phyloP scores from a whole-genome alignment of 495 filamentous ascomycete genomes.

The Mytilinidion resinicola region DNA sequence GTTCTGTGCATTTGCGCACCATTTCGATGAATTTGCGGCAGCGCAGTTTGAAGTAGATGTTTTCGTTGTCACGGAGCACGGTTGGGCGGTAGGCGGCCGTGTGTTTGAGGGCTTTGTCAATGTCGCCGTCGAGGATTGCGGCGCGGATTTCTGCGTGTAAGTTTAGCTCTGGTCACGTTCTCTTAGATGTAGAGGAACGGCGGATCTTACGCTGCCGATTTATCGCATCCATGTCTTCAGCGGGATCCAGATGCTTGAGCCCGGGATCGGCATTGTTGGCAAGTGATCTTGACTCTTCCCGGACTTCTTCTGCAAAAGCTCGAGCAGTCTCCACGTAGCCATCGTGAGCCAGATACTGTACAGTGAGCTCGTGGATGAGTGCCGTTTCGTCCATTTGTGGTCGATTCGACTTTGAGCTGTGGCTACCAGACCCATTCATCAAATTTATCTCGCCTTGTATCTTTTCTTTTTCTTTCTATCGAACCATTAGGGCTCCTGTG shows the following conservation, averaged over 20 bases:
- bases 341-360: constrained; percentile 89
- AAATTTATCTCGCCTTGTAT: constrained; percentile 51
- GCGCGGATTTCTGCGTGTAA: constrained; percentile 63
- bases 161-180: background rate
- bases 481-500: constrained; percentile 25
- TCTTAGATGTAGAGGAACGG: background rate
- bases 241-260: constrained; percentile 60
- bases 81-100: constrained; percentile 72
- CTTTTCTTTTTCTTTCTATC: constrained; percentile 55
- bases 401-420: constrained; percentile 28
- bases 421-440: constrained; percentile 38
- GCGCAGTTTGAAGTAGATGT: constrained; percentile 83
- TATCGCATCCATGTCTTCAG: constrained; percentile 81
- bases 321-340: constrained; percentile 93
- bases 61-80: constrained; percentile 76
- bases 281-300: constrained; percentile 60
- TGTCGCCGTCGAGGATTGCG: constrained; percentile 86
- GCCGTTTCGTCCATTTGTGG: constrained; percentile 36
- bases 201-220: constrained; percentile 70
- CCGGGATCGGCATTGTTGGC: constrained; percentile 45
- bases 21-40: constrained; percentile 95
- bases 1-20: constrained; percentile 74
- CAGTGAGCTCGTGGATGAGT: constrained; percentile 66
- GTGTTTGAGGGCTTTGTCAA: constrained; percentile 80
- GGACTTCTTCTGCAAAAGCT: constrained; percentile 80